Evolutionary conservation across 257 asterid genomes (phyloP), one percentile per base, ranked within the genome.

Genomic region (Orobanche coerulescens): DNA sequence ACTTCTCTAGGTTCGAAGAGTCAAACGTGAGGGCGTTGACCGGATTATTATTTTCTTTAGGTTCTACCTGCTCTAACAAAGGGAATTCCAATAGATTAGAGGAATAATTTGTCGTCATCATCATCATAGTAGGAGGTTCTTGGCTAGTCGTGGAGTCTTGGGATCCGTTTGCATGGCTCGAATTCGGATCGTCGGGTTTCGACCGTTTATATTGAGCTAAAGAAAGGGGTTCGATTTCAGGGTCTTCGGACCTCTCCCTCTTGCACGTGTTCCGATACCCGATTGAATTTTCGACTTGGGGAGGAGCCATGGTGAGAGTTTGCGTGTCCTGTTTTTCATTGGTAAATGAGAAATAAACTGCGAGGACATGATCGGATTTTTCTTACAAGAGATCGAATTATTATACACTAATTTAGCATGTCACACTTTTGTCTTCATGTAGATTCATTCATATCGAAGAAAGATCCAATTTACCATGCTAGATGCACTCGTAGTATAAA

Each of bases 111-210:
- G 84, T 81, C 92, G 67, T 87, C 84, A 51, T 90, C 82, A 69
- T 83, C 79, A 11, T 76, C 66, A 79, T 56, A 22, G 84, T 59
- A 30, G 86, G 90, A 30, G 86, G 91, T 26, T 82, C 94, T 60
- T 79, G 93, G 76, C 94, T 83, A 6, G 96, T 92, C 0, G 96
- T 92, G 6, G 98, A 92, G 50, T 92, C 96, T 58, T 92, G 94
- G 0, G 98, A 92, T 25, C 97, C 98, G 30, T 92, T 88, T 13
- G 95, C 94, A 46, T 81, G 76, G 87, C 94, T 80, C 5, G 86
- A 82, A 94, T 74, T 92, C 13, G 95, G 95, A 49, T 84, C 88
- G 4, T 86, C 89, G 2, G 50, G 81, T 73, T 85, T 92, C 5
- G 91, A 75, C 66, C 95, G 73, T 69, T 92, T 92, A 52, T 73